Evolutionary conservation across 1,284 basidiomycete species (phyloP), one percentile per base, ranked within the genome.

Genomic region (Chiua sp.): DNA sequence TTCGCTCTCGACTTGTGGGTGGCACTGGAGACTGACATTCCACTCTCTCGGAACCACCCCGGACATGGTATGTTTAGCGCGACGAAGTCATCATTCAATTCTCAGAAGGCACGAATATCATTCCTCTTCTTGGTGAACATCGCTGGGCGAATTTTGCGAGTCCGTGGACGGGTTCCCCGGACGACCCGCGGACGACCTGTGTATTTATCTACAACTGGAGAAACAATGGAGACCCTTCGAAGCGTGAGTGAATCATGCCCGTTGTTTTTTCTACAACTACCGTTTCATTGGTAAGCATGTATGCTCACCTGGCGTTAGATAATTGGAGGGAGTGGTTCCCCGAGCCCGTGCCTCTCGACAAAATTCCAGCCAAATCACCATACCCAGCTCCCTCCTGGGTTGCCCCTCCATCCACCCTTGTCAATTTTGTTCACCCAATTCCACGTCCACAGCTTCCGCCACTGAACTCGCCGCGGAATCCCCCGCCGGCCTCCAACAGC

Each of bases 201-300:
- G 62, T 71, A 11, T 73, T 76, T 47, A 35, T 68, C 23, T 73
- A 75, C 46, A 75, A 75, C 52, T 73, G 70, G 72, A 61, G 55
- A 30, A 64, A 68, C n/a, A 68, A 73, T 2, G 74, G 72, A 6
- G 73, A 73, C 44, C 74, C 74, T 39, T 57, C 62, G 33, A 71
- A 66, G 35, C 72, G 74, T 75, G 39, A 60, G 74, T 69, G 16
- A 13, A 50, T 20, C 13, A 26, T 28, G 23, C 18, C 39, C 30
- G n/a, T 47, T 30, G 54, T 39, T 2, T 16, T 51, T 48, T 7
- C 37, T 23, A 13, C 32, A 15, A 13, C 30, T 37, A 28, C 39
- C 20, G 12, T 42, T 28, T 11, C 5, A 23, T 15, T 5, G 20
- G 44, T 37, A 20, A 37, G 47, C 28, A 30, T 16, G 28, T 53